These are phyloP conservation scores for Raffaelea albimanens DNA, from an alignment of 2,329 filamentous ascomycete genomes.

Conservation along the genomic window DNA sequence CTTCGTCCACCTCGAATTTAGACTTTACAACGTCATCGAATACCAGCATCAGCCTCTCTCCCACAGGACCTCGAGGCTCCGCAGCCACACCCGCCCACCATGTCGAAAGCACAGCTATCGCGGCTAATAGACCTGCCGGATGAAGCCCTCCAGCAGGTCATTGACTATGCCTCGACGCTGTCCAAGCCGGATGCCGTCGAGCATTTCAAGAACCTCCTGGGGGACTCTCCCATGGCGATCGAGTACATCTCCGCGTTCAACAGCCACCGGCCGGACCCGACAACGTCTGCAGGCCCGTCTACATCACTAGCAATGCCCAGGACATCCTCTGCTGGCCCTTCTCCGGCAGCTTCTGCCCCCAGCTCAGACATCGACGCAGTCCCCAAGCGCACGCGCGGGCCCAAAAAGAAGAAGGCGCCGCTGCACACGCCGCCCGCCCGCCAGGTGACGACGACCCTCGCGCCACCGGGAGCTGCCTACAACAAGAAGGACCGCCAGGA, in stretches of 20 bases:
- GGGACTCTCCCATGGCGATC: conserved; percentile 67
- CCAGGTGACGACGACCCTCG: conserved; percentile 53
- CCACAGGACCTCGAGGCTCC: too few relatives aligned
- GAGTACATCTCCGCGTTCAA: conserved; percentile 81
- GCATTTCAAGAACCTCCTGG: conserved; percentile 80
- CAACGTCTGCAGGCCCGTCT: conserved; percentile 5
- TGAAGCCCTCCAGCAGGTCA: conserved; percentile 71
- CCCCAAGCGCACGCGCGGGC: conserved; percentile 37
- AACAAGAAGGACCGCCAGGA: conserved; percentile 60
- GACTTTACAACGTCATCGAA: neutral
- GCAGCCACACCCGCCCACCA: conserved; percentile 22
- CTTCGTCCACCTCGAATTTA: too few relatives aligned
- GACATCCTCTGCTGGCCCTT: too few relatives aligned
- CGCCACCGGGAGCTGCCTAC: conserved; percentile 58
- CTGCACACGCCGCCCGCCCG: conserved; percentile 57
- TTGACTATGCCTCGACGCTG: conserved; percentile 71
- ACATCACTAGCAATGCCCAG: too few relatives aligned
- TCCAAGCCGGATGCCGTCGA: conserved; percentile 69
- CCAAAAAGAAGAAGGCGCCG: conserved; percentile 49
- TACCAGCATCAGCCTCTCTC: too few relatives aligned
- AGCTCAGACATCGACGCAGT: conserved; percentile 24
- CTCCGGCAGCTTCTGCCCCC: neutral
- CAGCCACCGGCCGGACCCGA: conserved; percentile 43
- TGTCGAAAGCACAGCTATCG: conserved; percentile 60
- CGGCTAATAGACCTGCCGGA: conserved; percentile 78